phyloP scores from a whole-genome alignment of 2,329 filamentous ascomycete genomes.

The Pestalotiopsis sp. region DNA sequence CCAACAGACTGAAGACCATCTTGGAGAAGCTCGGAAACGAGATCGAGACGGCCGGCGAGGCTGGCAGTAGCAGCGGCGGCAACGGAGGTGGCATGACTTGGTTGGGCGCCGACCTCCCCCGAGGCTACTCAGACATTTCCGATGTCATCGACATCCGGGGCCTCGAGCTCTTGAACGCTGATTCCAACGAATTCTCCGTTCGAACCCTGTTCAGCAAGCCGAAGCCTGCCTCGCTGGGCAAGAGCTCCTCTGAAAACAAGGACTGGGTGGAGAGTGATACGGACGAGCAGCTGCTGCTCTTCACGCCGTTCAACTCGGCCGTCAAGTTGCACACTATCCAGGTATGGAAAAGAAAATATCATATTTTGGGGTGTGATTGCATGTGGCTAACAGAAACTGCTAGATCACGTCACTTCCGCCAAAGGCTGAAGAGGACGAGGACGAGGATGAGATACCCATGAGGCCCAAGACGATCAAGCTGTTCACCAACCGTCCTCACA shows the following conservation, averaged over 20 bases:
- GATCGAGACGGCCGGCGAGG: slow-evolving; percentile 56
- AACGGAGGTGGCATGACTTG: slow-evolving; percentile 53
- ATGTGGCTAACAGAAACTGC: slow-evolving; percentile 25
- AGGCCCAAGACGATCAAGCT: slow-evolving; percentile 81
- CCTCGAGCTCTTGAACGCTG: slow-evolving; percentile 84
- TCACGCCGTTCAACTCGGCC: slow-evolving; percentile 82
- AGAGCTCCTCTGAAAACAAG: slow-evolving; percentile 80
- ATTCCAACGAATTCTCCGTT: slow-evolving; percentile 67
- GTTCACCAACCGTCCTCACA: slow-evolving; percentile 85
- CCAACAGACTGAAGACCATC: slow-evolving; percentile 66
- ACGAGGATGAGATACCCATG: slow-evolving; percentile 75
- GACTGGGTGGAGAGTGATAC: slow-evolving; percentile 98
- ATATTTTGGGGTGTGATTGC: neutral
- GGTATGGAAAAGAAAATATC: slow-evolving; percentile 38
- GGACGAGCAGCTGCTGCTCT: slow-evolving; percentile 94
- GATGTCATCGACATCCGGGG: slow-evolving; percentile 77
- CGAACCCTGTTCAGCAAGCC: slow-evolving; percentile 72
- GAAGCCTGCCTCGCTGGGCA: slow-evolving; percentile 66
- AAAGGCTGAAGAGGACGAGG: slow-evolving; percentile 44
- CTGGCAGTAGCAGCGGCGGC: slow-evolving; percentile 37
- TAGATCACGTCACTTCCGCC: slow-evolving; percentile 81
- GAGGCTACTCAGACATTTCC: slow-evolving; percentile 82
- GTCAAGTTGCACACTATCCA: slow-evolving; percentile 85
- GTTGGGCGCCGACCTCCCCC: slow-evolving; percentile 73
- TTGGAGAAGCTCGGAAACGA: slow-evolving; percentile 72